Evolutionary conservation across 2,329 filamentous ascomycete species (phyloP).

Genomic region (Phaeosphaeria sp.): DNA sequence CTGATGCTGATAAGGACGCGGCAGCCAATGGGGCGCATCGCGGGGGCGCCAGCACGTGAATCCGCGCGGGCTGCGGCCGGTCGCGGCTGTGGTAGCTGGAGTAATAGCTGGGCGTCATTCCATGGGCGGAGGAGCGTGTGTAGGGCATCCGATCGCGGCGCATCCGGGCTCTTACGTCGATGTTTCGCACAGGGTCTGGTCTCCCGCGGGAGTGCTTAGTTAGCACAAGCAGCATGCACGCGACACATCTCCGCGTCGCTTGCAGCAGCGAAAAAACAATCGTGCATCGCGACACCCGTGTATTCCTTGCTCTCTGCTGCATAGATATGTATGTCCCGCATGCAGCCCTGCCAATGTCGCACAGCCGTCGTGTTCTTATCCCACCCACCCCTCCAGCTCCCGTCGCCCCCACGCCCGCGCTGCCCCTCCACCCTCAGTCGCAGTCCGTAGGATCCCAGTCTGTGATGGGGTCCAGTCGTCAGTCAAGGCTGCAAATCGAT

Average conservation of each 20-base stretch:
- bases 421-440: slow-evolving; percentile 29
- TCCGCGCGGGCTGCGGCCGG: slow-evolving; percentile 26
- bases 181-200: slow-evolving; percentile 10
- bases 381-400: slow-evolving; percentile 15
- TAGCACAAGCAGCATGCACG: slow-evolving; percentile 2
- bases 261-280: not conserved
- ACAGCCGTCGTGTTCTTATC: not conserved
- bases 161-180: slow-evolving; percentile 28
- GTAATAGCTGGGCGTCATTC: slow-evolving; percentile 39
- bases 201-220: slow-evolving; percentile 9
- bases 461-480: slow-evolving; percentile 20
- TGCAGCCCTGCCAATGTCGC: slow-evolving; percentile 5
- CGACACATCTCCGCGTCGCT: slow-evolving; percentile 2
- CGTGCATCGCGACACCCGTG: slow-evolving; percentile 3
- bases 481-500: slow-evolving; percentile 10
- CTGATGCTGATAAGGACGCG: slow-evolving; percentile 40
- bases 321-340: not conserved
- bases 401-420: slow-evolving; percentile 27
- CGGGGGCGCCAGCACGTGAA: slow-evolving; percentile 33
- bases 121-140: slow-evolving; percentile 13
- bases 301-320: not conserved
- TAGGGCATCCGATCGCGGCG: slow-evolving; percentile 24
- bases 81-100: slow-evolving; percentile 19
- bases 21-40: slow-evolving; percentile 35
- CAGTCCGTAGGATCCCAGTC: slow-evolving; percentile 58